Evolutionary conservation across 768 basidiomycete genomes (phyloP).

Genomic region (Leucogyrophana mollusca): DNA sequence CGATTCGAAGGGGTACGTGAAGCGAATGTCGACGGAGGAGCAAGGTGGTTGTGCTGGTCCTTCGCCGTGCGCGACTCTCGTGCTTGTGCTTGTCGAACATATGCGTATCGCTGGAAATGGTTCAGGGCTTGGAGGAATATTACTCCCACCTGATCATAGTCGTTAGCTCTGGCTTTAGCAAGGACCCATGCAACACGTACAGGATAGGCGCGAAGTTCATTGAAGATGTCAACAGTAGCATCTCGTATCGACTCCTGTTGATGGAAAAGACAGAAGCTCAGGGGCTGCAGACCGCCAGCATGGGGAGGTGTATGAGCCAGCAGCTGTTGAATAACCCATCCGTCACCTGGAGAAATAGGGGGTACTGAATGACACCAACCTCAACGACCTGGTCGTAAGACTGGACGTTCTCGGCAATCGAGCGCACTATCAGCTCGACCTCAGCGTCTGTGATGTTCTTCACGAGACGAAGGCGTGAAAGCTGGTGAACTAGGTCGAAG

Average conservation of each 20-base stretch:
- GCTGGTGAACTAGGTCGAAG: constrained; percentile 85
- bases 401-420: constrained; percentile 67
- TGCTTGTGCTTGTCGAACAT: constrained; percentile 77
- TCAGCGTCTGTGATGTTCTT: constrained; percentile 75
- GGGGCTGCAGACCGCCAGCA: constrained; percentile 77
- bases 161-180: neutral
- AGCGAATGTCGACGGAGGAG: constrained; percentile 27
- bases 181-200: constrained; percentile 42
- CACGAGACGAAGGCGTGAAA: constrained; percentile 74
- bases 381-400: constrained; percentile 89
- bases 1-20: constrained; percentile 45
- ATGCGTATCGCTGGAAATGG: constrained; percentile 87
- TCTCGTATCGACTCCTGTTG: constrained; percentile 75
- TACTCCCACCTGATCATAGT: constrained; percentile 63
- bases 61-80: constrained; percentile 43
- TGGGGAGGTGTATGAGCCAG: constrained; percentile 74
- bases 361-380: constrained; percentile 41
- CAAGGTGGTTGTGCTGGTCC: constrained; percentile 33
- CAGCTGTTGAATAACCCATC: constrained; percentile 48
- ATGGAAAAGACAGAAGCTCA: constrained; percentile 92
- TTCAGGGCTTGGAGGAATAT: constrained; percentile 78
- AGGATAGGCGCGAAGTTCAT: constrained; percentile 71
- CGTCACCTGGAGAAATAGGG: constrained; percentile 1
- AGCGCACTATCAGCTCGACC: constrained; percentile 69
- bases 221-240: constrained; percentile 79